Conservation (phyloP, 345 rosid species). For the Eucalyptus sp. region DNA sequence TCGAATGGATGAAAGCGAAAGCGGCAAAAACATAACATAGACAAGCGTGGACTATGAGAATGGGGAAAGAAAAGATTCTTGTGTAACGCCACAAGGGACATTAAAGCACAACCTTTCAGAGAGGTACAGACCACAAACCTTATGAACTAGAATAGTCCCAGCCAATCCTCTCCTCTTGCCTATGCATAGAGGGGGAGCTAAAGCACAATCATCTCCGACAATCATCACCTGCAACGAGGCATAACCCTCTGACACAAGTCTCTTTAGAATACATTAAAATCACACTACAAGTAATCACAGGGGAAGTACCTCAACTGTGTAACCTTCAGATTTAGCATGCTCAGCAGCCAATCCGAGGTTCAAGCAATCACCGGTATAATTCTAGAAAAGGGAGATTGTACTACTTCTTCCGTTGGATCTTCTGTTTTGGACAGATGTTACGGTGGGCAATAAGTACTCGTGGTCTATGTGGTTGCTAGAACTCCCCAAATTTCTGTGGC, state of each 20-base stretch:
- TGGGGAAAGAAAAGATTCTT: too few species aligned
- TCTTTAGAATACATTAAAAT: not conserved
- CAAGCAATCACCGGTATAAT: constrained; percentile 89
- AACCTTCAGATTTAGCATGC: constrained; percentile 95
- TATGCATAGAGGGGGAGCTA: constrained; percentile 82
- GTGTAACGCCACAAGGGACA: too few species aligned
- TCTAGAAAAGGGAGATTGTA: constrained; percentile 22
- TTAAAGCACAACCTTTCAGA: too few species aligned
- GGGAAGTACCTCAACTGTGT: constrained; percentile 58
- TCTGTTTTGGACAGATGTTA: not conserved
- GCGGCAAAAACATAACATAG: too few species aligned
- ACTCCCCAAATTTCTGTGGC: not conserved
- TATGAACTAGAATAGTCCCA: constrained; percentile 78
- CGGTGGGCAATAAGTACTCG: not conserved
- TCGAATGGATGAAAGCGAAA: too few species aligned
- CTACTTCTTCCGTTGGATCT: not conserved
- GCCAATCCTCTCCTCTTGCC: constrained; percentile 92
- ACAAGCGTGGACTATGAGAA: too few species aligned
- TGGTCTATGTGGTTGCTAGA: not conserved
- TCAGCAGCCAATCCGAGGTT: constrained; percentile 98
- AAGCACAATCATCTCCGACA: constrained; percentile 95
- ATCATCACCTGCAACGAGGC: constrained; percentile 53
- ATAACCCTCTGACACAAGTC: not conserved
- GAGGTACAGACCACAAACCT: constrained; percentile 20
- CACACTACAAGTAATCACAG: not conserved